Percentiles rank a stretch among this genome's conserved stretches.
These are phyloP conservation scores for Boletus fagicola DNA, from an alignment of 768 basidiomycete genomes.

Conservation along the genomic window DNA sequence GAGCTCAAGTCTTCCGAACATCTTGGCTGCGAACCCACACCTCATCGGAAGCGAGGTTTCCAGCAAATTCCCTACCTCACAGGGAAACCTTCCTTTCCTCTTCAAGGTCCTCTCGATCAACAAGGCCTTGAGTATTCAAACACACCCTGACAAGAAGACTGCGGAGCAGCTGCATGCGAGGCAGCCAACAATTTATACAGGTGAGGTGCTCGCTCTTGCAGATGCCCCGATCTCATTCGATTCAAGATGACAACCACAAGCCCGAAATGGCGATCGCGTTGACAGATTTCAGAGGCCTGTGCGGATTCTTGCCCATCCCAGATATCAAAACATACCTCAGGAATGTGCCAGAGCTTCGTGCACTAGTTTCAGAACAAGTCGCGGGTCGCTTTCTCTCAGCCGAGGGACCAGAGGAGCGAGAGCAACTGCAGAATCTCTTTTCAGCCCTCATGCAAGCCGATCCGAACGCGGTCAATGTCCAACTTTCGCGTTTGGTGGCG, in stretches of 20 bases:
- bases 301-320: conserved; percentile 85
- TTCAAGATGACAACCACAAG: conserved; percentile 89
- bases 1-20: conserved; percentile 47
- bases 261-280: conserved; percentile 99
- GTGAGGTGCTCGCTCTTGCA: conserved; percentile 38
- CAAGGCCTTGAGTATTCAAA: conserved; percentile 89
- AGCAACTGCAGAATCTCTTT: conserved; percentile 73
- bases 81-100: conserved; percentile 82
- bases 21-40: conserved; percentile 63
- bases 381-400: conserved; percentile 51
- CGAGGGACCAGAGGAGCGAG: conserved; percentile 35
- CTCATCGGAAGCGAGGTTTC: conserved; percentile 65
- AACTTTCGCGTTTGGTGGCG: conserved; percentile 55
- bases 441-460: conserved; percentile 82
- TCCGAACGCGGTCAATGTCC: conserved; percentile 44
- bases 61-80: conserved; percentile 49
- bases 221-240: conserved; percentile 9
- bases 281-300: conserved; percentile 85
- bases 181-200: conserved; percentile 88
- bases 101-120: conserved; percentile 91
- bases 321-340: conserved; percentile 67
- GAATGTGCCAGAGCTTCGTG: conserved; percentile 71
- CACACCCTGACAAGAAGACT: conserved; percentile 84
- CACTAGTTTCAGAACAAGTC: conserved; percentile 61
- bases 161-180: conserved; percentile 66